Percentiles rank a stretch among this genome's conserved stretches.
Evolutionary conservation across 2,329 filamentous ascomycete species (phyloP).

Genomic region (Trichoderma hamatum): DNA sequence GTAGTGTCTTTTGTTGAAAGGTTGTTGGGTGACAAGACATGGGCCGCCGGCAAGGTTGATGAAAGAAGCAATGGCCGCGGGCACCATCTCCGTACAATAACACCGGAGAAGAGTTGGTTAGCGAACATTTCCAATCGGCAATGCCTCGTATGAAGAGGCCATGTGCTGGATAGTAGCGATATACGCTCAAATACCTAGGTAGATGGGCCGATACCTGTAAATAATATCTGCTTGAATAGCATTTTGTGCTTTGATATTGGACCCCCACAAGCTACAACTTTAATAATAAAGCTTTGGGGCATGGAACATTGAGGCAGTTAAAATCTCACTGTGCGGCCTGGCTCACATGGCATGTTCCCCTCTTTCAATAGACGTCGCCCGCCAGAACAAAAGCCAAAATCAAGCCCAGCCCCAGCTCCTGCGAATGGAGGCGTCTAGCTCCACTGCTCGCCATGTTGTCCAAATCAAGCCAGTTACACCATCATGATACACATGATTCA

Average conservation of each 20-base stretch:
- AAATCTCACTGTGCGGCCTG: background rate
- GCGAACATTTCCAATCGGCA: background rate
- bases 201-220: background rate
- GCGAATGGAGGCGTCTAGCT: slow-evolving; percentile 15
- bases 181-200: background rate
- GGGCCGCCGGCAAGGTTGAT: background rate
- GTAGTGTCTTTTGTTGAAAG: background rate
- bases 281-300: background rate
- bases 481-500: background rate
- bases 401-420: background rate
- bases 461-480: slow-evolving; percentile 21
- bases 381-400: background rate
- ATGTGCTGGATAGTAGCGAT: background rate
- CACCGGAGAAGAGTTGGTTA: background rate
- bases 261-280: background rate
- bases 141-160: background rate
- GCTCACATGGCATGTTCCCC: background rate
- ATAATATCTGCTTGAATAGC: background rate
- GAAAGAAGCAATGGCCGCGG: slow-evolving; percentile 1
- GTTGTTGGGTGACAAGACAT: background rate
- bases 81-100: background rate
- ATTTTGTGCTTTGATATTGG: background rate
- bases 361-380: background rate
- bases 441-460: background rate
- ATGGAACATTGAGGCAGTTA: background rate